Evolutionary conservation across 106 monocot genomes (phyloP).

Genomic region (Allium sativum): DNA sequence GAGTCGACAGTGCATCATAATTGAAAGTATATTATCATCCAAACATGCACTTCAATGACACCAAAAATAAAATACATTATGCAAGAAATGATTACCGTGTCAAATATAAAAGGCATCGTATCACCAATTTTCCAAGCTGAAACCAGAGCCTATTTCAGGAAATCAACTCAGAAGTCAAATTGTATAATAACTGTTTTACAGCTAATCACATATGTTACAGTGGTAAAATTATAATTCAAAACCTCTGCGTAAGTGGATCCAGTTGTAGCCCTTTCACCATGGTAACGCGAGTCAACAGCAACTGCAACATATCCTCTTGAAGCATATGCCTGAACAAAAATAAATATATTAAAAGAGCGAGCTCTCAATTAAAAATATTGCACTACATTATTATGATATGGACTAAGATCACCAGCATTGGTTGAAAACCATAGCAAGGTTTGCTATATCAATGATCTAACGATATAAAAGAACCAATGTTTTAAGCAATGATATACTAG

Average conservation of each 20-base stretch:
- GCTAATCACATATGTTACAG: neutral
- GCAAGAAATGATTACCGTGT: constrained; percentile 46
- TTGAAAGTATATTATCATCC: too few species aligned
- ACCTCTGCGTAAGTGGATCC: constrained; percentile 71
- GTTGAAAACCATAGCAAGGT: too few species aligned
- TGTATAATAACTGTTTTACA: neutral
- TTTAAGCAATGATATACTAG: too few species aligned
- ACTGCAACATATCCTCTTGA: constrained; percentile 84
- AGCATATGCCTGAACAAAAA: constrained; percentile 71
- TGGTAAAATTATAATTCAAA: constrained; percentile 6
- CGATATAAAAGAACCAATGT: too few species aligned
- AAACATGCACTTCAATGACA: too few species aligned
- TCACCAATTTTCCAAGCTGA: constrained; percentile 83
- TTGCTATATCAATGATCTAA: too few species aligned
- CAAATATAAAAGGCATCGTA: constrained; percentile 96
- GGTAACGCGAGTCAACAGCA: constrained; percentile 93
- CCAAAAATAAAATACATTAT: too few species aligned
- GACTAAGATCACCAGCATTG: too few species aligned
- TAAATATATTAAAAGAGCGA: neutral
- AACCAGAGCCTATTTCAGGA: constrained; percentile 51
- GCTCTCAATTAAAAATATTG: neutral
- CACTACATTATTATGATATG: neutral
- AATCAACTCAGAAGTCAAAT: constrained; percentile 4
- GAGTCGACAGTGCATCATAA: too few species aligned
- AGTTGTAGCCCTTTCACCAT: constrained; percentile 81